Percentiles rank a stretch among this genome's conserved stretches.
phyloP scores from a whole-genome alignment of 176 grass and related monocot genomes.

The Echinochloa phyllopogon region DNA sequence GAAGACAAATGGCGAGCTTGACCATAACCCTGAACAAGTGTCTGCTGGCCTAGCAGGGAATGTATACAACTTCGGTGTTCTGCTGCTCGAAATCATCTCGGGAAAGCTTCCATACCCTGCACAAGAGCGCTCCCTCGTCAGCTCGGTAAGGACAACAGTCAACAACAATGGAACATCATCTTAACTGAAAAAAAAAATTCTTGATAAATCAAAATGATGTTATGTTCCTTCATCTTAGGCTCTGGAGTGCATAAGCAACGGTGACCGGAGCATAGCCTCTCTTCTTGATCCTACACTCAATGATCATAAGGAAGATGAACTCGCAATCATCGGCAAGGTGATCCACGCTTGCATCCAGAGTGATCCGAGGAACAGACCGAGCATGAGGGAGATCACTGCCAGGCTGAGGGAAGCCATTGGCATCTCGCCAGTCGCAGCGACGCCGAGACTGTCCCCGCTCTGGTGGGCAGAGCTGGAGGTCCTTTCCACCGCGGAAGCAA shows the following conservation, averaged over 20 bases:
- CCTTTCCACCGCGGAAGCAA: slow-evolving; percentile 64
- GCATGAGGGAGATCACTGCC: slow-evolving; percentile 58
- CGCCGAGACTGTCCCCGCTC: slow-evolving; percentile 72
- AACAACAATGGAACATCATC: neutral
- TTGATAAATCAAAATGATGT: neutral
- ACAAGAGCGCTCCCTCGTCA: slow-evolving; percentile 48
- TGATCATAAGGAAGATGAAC: slow-evolving; percentile 54
- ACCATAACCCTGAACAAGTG: slow-evolving; percentile 10
- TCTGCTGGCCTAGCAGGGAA: slow-evolving; percentile 59
- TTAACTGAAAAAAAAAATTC: neutral
- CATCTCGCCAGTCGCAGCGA: slow-evolving; percentile 77
- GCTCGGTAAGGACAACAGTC: slow-evolving; percentile 46
- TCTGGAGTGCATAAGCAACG: slow-evolving; percentile 54
- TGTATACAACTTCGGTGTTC: slow-evolving; percentile 66
- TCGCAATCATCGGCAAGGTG: slow-evolving; percentile 59
- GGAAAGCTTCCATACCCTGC: slow-evolving; percentile 57
- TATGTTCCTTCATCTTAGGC: slow-evolving; percentile 41
- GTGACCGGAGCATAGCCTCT: slow-evolving; percentile 26
- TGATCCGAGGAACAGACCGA: slow-evolving; percentile 61
- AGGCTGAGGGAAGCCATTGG: slow-evolving; percentile 51
- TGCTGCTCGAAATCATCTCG: slow-evolving; percentile 87
- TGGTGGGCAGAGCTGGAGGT: slow-evolving; percentile 93
- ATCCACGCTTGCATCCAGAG: slow-evolving; percentile 64
- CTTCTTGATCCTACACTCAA: slow-evolving; percentile 61
- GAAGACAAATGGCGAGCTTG: neutral